phyloP scores from a whole-genome alignment of 257 asterid genomes.

The Plectranthus barbatus region DNA sequence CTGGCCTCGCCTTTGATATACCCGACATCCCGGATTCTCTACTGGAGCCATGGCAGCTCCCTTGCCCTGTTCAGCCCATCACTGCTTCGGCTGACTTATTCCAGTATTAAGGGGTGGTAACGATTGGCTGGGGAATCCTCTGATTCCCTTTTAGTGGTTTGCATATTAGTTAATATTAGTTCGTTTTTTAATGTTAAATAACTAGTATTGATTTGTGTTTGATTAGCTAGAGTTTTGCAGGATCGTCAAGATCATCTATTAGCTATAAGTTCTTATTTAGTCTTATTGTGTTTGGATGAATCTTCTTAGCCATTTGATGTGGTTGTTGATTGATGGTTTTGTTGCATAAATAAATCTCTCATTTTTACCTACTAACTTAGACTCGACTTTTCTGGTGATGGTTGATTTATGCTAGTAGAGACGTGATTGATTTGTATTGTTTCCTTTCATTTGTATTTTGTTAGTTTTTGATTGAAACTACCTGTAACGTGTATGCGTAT shows the following conservation, averaged over 20 bases:
- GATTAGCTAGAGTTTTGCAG: constrained; percentile 16
- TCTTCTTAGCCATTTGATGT: constrained; percentile 4
- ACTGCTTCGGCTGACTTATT: constrained; percentile 34
- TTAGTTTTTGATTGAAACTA: no score
- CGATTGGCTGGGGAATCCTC: neutral
- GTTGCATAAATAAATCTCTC: constrained; percentile 10
- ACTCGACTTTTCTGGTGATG: no score
- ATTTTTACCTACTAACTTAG: no score
- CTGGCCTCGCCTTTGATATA: constrained; percentile 53
- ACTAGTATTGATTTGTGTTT: neutral
- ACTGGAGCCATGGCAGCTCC: constrained; percentile 85
- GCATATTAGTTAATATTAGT: neutral
- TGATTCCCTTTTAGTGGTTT: neutral
- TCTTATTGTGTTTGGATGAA: neutral
- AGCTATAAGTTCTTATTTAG: neutral
- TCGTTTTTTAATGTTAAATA: neutral
- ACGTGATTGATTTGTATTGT: no score
- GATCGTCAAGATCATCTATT: neutral
- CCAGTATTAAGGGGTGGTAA: neutral
- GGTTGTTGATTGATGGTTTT: constrained; percentile 16
- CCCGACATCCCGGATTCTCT: constrained; percentile 58
- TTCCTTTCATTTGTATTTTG: no score
- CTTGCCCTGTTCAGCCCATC: constrained; percentile 47
- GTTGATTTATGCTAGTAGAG: no score
- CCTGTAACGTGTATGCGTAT: no score